phyloP scores from a whole-genome alignment of 441 rosid genomes.

The Jatropha podagrica region DNA sequence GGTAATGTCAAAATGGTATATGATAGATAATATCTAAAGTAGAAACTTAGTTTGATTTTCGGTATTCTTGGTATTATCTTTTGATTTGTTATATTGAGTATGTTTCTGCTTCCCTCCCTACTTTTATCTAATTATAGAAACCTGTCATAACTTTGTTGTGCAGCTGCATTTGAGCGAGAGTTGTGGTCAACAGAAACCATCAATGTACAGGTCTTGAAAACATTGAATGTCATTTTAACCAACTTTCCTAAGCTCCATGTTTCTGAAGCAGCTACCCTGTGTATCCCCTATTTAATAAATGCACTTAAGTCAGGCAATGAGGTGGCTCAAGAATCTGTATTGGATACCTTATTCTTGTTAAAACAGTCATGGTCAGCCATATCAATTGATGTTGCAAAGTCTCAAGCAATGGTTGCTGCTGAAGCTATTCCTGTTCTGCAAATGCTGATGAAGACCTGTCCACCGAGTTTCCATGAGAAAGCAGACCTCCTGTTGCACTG shows the following conservation, averaged over 20 bases:
- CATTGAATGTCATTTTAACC: constrained; percentile 70
- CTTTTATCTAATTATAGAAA: background rate
- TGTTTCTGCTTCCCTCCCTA: background rate
- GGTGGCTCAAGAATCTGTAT: constrained; percentile 67
- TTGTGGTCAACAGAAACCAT: constrained; percentile 68
- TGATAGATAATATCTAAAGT: background rate
- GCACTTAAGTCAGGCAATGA: constrained; percentile 78
- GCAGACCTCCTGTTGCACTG: constrained; percentile 77
- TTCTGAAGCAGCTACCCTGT: constrained; percentile 83
- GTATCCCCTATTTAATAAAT: constrained; percentile 76
- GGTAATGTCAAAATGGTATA: background rate
- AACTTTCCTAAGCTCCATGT: constrained; percentile 83
- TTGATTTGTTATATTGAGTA: background rate
- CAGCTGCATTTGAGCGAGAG: constrained; percentile 95
- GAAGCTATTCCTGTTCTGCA: constrained; percentile 85
- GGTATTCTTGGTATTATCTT: background rate
- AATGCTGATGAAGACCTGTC: constrained; percentile 73
- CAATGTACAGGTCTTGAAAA: constrained; percentile 75
- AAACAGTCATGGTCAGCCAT: constrained; percentile 84
- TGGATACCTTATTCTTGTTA: constrained; percentile 74
- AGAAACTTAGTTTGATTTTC: background rate
- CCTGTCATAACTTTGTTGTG: constrained; percentile 22
- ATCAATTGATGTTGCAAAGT: constrained; percentile 66
- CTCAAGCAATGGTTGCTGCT: constrained; percentile 79
- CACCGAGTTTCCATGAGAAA: constrained; percentile 73